phyloP scores from a whole-genome alignment of 1,139 yeast species.

The Hemisphaericaspora subhashii region DNA sequence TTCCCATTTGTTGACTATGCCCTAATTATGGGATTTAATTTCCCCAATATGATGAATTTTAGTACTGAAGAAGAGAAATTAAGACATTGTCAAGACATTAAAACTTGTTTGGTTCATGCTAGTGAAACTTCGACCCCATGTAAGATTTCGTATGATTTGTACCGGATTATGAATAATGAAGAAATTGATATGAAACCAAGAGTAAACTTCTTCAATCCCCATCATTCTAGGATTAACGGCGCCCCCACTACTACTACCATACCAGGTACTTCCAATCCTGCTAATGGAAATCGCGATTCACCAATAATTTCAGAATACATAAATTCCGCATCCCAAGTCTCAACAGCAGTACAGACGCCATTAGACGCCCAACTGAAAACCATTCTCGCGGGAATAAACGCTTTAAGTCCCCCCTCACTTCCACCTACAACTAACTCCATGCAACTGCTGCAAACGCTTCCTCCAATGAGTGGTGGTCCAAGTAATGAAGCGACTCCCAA shows the following conservation, averaged over 20 bases:
- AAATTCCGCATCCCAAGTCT: conserved; percentile 11
- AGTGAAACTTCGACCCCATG: conserved; percentile 18
- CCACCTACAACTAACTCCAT: neutral
- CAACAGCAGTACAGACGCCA: conserved; percentile 5
- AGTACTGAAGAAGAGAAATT: conserved; percentile 11
- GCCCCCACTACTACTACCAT: no score
- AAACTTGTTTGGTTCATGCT: conserved; percentile 13
- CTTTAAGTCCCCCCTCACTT: conserved; percentile 10
- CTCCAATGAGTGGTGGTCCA: neutral
- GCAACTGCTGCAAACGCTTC: conserved; percentile 1
- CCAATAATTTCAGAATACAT: conserved; percentile 15
- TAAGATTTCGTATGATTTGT: conserved; percentile 19
- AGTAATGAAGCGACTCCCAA: neutral
- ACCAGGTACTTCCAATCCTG: neutral
- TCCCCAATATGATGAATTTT: conserved; percentile 22
- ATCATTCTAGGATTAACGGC: no score
- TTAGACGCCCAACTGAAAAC: conserved; percentile 6
- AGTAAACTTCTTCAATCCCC: no score
- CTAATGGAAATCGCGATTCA: conserved; percentile 12
- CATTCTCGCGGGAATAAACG: conserved; percentile 9
- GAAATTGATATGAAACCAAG: neutral
- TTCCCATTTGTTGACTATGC: conserved; percentile 23
- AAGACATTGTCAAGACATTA: conserved; percentile 13
- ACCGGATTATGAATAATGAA: conserved; percentile 16
- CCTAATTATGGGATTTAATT: conserved; percentile 19